Evolutionary conservation across 2,329 filamentous ascomycete genomes (phyloP).

Genomic region (Neofusicoccum parvum): DNA sequence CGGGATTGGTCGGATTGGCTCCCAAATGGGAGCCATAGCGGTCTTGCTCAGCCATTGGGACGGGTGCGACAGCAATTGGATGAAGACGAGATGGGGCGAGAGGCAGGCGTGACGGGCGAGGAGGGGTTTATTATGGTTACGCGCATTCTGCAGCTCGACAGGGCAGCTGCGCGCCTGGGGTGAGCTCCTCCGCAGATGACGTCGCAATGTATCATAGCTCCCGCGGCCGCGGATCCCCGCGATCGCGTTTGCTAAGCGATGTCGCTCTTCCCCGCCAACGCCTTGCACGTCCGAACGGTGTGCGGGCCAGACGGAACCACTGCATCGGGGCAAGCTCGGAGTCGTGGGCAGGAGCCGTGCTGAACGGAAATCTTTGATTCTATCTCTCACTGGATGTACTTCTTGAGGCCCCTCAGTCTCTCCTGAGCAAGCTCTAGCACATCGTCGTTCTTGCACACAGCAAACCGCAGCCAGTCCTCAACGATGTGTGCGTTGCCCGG

Average conservation of each 20-base stretch:
- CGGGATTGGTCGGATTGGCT: slow-evolving; percentile 16
- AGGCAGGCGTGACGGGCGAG: background rate
- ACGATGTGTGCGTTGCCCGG: slow-evolving; percentile 79
- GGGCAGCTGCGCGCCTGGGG: slow-evolving; percentile 13
- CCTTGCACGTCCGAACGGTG: no score
- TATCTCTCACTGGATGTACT: slow-evolving; percentile 15
- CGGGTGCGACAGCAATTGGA: background rate
- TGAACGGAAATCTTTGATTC: slow-evolving; percentile 49
- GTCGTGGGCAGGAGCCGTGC: background rate
- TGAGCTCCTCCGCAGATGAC: slow-evolving; percentile 19
- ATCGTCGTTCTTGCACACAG: slow-evolving; percentile 92
- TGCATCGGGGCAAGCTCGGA: slow-evolving; percentile 3
- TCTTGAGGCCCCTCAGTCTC: slow-evolving; percentile 48
- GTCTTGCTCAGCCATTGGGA: slow-evolving; percentile 22
- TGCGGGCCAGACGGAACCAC: background rate
- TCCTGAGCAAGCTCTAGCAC: slow-evolving; percentile 60
- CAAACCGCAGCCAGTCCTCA: slow-evolving; percentile 92
- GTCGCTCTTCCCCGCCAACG: background rate
- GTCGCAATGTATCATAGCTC: slow-evolving; percentile 20
- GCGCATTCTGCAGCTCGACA: slow-evolving; percentile 1
- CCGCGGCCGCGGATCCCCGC: background rate
- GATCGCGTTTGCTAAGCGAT: background rate
- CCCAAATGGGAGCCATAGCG: slow-evolving; percentile 20
- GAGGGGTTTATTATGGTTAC: slow-evolving; percentile 11
- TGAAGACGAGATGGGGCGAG: background rate